A percentile compares a stretch with the other conserved stretches of the same genome.
These are phyloP conservation scores for Silene conica DNA, from an alignment of 148 eudicot genomes.

Conservation along the genomic window DNA sequence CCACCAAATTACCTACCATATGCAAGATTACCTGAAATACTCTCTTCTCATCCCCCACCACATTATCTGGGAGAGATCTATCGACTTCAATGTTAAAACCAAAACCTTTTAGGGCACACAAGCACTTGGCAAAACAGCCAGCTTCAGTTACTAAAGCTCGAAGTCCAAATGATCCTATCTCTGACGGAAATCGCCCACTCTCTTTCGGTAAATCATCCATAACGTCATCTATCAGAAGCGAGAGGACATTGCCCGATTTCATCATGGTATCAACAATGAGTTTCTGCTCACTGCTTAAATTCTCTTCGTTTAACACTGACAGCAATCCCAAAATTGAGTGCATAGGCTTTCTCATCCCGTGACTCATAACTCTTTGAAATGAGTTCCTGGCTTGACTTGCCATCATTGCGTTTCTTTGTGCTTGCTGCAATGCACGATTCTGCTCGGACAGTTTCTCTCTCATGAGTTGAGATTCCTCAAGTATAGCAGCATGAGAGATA, in stretches of 20 bases:
- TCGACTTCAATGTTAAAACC: slow-evolving; percentile 57
- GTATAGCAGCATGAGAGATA: slow-evolving; percentile 77
- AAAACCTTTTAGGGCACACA: slow-evolving; percentile 49
- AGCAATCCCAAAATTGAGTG: slow-evolving; percentile 76
- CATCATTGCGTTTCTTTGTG: slow-evolving; percentile 63
- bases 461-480: slow-evolving; percentile 78
- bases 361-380: slow-evolving; percentile 78
- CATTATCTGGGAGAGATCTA: slow-evolving; percentile 52
- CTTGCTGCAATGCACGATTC: slow-evolving; percentile 69
- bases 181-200: slow-evolving; percentile 57
- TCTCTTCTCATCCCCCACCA: slow-evolving; percentile 76
- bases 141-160: slow-evolving; percentile 61
- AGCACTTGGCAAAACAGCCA: slow-evolving; percentile 67
- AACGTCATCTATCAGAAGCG: slow-evolving; percentile 66
- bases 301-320: slow-evolving; percentile 60
- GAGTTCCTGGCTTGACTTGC: slow-evolving; percentile 75
- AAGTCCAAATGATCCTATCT: slow-evolving; percentile 45
- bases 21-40: slow-evolving; percentile 83
- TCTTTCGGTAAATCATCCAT: slow-evolving; percentile 66
- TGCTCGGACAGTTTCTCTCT: slow-evolving; percentile 61
- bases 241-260: slow-evolving; percentile 66
- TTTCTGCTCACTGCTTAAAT: slow-evolving; percentile 36
- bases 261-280: slow-evolving; percentile 65
- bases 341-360: slow-evolving; percentile 82
- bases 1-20: slow-evolving; percentile 73